Evolutionary conservation across 2,329 filamentous ascomycete genomes (phyloP), one percentile per base, ranked within the genome.

Genomic region (Claviceps sp.): DNA sequence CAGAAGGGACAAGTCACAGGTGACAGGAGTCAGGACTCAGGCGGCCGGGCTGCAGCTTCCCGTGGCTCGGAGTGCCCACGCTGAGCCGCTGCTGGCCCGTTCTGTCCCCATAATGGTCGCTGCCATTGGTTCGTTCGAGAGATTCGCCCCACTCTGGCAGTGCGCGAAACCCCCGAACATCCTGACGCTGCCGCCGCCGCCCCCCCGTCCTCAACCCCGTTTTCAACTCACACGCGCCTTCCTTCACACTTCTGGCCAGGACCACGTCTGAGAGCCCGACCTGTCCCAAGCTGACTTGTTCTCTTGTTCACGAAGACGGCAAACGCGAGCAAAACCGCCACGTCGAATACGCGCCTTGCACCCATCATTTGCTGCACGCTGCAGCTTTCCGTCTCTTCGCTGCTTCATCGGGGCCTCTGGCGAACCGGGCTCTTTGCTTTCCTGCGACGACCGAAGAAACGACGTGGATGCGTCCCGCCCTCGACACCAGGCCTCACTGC

Each of bases 401-500:
- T 30, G 2, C 26, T 30, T 30, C 24, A 30, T 30, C 7, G 26
- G 26, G 8, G 7, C 26, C 26, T 30, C 42, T 41, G 20, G 37
- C 51, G n/a, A 47, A 47, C 30, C 30, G 20, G 18, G 20, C 20
- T 14, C 24, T 22, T 20, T 9, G 26, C 45, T 48, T 37, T 48
- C 26, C 50, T 51, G 22, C 41, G 37, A 37, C 20, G 45, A 38
- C 40, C 47, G 30, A 22, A 46, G 30, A 22, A 46, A 30, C 26
- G 26, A 30, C 26, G 26, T 30, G 22, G 22, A 22, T 22, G 26
- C 26, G 7, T 30, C 26, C 26, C 49, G 46, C 51, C 52, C 54
- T 57, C 56, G 54, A 52, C 57, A 46, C 59, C 54, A 30, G 26
- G 7, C 45, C 54, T 54, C 52, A 47, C 6, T 43, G 41, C 41